These are phyloP conservation scores for Kurtzmaniella quercitrusa DNA, from an alignment of 1,139 yeast genomes.

Conservation along the genomic window DNA sequence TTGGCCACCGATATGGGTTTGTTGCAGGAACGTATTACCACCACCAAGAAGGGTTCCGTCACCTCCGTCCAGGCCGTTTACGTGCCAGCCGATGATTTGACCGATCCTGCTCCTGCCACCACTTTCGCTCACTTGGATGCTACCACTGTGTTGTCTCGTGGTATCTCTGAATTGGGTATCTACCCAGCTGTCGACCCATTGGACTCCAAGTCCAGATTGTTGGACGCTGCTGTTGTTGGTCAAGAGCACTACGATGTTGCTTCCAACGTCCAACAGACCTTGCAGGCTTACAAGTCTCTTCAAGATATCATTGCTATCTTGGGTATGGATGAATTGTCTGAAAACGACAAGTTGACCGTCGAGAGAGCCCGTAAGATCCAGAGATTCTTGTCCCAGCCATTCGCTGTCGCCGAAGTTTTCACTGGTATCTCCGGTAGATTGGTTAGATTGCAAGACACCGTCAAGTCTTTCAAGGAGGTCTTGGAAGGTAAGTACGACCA, in stretches of 20 bases:
- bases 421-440: constrained; percentile 99
- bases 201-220: constrained; percentile 98
- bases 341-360: constrained; percentile 96
- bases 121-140: constrained; percentile 99
- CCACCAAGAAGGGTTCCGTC: constrained; percentile 99
- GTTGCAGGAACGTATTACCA: constrained; percentile 99
- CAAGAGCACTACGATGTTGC: constrained; percentile 98
- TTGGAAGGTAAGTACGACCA: constrained; percentile 98
- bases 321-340: constrained; percentile 99
- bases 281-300: constrained; percentile 98
- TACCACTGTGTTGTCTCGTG: constrained; percentile 99
- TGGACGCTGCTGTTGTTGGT: constrained; percentile 96
- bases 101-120: constrained; percentile 99
- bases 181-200: constrained; percentile 99
- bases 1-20: constrained; percentile 99
- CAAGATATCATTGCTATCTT: constrained; percentile 99
- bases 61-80: constrained; percentile 99
- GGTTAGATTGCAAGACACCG: constrained; percentile 94
- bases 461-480: constrained; percentile 92
- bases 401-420: constrained; percentile 99
- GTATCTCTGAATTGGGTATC: constrained; percentile 99
- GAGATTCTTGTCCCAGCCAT: constrained; percentile 99
- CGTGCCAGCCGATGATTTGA: constrained; percentile 99
- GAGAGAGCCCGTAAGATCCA: constrained; percentile 99
- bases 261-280: constrained; percentile 91